phyloP scores from a whole-genome alignment of 2,329 filamentous ascomycete species.

The Periconia sp. region DNA sequence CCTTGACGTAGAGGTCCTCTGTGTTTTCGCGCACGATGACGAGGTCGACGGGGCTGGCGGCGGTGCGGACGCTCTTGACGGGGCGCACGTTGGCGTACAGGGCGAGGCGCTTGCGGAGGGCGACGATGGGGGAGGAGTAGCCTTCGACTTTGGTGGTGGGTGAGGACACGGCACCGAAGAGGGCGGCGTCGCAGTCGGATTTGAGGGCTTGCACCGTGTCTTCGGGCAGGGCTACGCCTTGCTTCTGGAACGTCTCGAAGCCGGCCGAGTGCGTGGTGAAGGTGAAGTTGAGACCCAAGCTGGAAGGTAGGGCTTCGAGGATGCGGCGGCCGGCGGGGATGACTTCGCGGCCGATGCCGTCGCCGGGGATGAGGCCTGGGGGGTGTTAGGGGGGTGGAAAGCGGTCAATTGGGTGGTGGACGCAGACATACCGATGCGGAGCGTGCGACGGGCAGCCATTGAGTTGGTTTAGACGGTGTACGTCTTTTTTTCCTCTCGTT shows the following conservation, averaged over 20 bases:
- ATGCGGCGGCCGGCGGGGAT: slow-evolving; percentile 90
- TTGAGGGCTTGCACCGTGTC: slow-evolving; percentile 87
- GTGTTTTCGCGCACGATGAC: slow-evolving; percentile 99
- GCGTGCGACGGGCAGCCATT: slow-evolving; percentile 30
- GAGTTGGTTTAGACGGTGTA: slow-evolving; percentile 11
- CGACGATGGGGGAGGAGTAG: slow-evolving; percentile 96
- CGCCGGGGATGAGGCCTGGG: slow-evolving; percentile 89
- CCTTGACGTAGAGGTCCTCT: slow-evolving; percentile 97
- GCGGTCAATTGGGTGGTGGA: not conserved
- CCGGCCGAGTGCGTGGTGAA: slow-evolving; percentile 93
- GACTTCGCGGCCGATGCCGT: slow-evolving; percentile 98
- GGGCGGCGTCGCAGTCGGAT: slow-evolving; percentile 89
- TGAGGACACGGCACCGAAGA: slow-evolving; percentile 95
- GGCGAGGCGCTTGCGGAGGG: slow-evolving; percentile 89
- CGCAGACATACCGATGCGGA: slow-evolving; percentile 11
- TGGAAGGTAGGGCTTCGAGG: slow-evolving; percentile 89
- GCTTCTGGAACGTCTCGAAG: slow-evolving; percentile 90
- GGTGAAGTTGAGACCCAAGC: slow-evolving; percentile 88
- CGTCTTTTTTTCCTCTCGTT: not conserved
- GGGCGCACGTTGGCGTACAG: slow-evolving; percentile 97
- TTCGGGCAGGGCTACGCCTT: slow-evolving; percentile 84
- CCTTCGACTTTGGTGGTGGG: slow-evolving; percentile 87
- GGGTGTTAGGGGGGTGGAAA: slow-evolving; percentile 3
- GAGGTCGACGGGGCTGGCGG: slow-evolving; percentile 75
- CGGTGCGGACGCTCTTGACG: slow-evolving; percentile 77